phyloP scores from a whole-genome alignment of 2,329 filamentous ascomycete species.

The Apiospora pterosperma region DNA sequence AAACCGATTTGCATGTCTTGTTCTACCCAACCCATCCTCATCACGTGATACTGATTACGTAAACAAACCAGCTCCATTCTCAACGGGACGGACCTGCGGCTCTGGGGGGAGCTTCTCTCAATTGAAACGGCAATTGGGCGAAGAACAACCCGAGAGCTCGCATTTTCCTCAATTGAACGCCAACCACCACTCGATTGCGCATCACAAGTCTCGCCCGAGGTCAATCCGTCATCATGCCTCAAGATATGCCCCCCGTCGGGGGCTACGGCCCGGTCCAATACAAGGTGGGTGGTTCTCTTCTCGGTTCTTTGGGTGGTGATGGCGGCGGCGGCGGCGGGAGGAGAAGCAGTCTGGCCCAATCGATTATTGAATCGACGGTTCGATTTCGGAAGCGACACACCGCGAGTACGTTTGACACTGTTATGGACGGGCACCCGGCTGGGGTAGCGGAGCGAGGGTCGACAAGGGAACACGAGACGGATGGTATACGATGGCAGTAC shows the following conservation, averaged over 20 bases:
- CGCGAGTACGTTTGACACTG: background rate
- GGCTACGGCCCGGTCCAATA: constrained; percentile 97
- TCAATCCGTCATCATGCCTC: constrained; percentile 67
- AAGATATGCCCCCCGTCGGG: constrained; percentile 94
- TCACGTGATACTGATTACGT: constrained; percentile 5
- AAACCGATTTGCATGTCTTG: background rate
- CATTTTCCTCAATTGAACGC: background rate
- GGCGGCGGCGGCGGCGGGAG: background rate
- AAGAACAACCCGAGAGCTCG: background rate
- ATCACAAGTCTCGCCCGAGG: background rate
- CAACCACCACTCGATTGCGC: background rate
- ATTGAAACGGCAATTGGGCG: background rate
- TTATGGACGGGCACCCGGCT: background rate
- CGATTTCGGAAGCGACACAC: background rate
- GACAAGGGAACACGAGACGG: background rate
- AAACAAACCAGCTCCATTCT: background rate
- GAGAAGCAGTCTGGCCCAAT: background rate
- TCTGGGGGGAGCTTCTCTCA: background rate
- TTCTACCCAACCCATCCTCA: no score
- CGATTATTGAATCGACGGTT: background rate
- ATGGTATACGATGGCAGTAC: no score
- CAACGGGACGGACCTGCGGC: background rate
- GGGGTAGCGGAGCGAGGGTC: background rate
- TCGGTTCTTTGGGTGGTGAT: background rate
- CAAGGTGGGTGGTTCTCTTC: constrained; percentile 60